Base-by-base conservation (phyloP, 768 basidiomycete species). In the Auriculariales sp. region DNA sequence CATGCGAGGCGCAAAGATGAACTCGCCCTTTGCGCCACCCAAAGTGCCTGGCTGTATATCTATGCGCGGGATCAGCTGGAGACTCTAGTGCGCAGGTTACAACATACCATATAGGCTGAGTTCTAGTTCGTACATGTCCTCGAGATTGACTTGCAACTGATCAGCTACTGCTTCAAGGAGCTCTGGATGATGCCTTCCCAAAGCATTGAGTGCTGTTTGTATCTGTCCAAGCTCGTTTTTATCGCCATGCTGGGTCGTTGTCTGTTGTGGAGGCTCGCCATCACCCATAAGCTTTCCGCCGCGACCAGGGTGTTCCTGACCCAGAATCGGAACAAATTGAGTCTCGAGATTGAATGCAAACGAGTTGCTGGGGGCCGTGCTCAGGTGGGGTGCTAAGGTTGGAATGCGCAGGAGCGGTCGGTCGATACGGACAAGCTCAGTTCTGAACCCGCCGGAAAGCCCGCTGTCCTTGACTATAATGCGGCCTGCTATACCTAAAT, bases 71-170 rank as follows among this genome's bases (percentile, higher is more conserved):
- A 44, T n/a, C 39, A 25, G 27, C n/a, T 9, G 6, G 35, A 36
- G n/a, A 6, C 15, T 22, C 39, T n/a, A 17, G 39, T 2, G 19
- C 39, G 17, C 6, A 19, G 17, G 7, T 7, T 6, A 19, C 4
- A n/a, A 6, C 39, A 24, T 24, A 44, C 39, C 39, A 28, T 33
- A 55, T 14, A 61, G 81, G 35, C 59, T 89, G 83, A 99, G 67
- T 64, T 99, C 95, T 61, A 99, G 97, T 63, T 98, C 94, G 57
- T 90, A 81, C 47, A 99, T 93, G 54, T 86, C 78, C 52, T 85
- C 80, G 0, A 82, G 73, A 3, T 74, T 66, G 19, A 94, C 68
- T 6, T 80, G 81, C 4, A 95, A 69, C 59, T 95, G 83, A n/a
- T 73, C 69, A 2, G 88, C 82, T 17, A 99, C 61, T 12, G 88